Evolutionary conservation across 1,139 yeast genomes (phyloP).

Genomic region (Pichia sp.): DNA sequence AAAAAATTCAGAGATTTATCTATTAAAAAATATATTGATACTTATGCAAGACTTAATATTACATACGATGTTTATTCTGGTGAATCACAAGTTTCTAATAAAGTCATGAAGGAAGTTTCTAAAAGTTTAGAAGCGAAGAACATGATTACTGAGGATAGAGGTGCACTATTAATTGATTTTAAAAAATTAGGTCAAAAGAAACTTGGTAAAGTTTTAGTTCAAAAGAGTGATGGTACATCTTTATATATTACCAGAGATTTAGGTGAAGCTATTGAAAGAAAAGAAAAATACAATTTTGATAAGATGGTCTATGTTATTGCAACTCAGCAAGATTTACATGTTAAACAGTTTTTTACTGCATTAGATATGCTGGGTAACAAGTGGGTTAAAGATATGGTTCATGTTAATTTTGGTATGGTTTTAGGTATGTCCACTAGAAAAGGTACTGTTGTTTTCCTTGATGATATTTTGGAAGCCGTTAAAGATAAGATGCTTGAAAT

Average conservation of each 20-base stretch:
- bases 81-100: constrained; percentile 86
- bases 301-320: constrained; percentile 97
- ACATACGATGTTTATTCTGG: constrained; percentile 86
- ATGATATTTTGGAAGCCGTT: constrained; percentile 89
- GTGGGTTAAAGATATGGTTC: constrained; percentile 75
- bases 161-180: constrained; percentile 85
- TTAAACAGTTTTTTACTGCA: constrained; percentile 91
- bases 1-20: constrained; percentile 82
- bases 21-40: constrained; percentile 75
- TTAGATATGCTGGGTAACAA: constrained; percentile 85
- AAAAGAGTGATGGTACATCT: constrained; percentile 94
- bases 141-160: constrained; percentile 79
- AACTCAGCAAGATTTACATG: constrained; percentile 90
- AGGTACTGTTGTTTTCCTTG: constrained; percentile 97
- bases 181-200: constrained; percentile 76
- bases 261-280: constrained; percentile 93
- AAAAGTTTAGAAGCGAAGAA: constrained; percentile 59
- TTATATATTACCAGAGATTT: constrained; percentile 93
- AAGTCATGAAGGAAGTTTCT: constrained; percentile 63
- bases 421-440: constrained; percentile 98
- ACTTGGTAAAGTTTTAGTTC: constrained; percentile 88
- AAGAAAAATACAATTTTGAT: constrained; percentile 78
- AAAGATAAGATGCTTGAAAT: constrained; percentile 95
- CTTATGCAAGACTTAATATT: constrained; percentile 90
- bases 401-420: constrained; percentile 95